phyloP scores from a whole-genome alignment of 371 early-diverging fungal species.

The Mortierella sp. region DNA sequence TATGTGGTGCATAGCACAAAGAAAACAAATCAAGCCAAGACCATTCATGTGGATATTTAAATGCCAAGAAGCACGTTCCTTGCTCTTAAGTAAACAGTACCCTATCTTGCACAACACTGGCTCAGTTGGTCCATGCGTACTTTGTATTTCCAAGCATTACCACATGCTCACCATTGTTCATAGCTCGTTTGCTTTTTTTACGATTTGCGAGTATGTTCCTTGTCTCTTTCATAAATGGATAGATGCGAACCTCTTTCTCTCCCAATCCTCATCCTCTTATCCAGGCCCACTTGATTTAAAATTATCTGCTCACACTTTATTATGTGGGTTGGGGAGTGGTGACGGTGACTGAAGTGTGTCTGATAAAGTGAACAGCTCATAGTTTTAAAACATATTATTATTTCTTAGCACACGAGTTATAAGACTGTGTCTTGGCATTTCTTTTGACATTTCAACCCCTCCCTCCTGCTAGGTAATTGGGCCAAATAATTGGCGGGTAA shows the following conservation, averaged over 20 bases:
- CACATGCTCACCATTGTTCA: not conserved
- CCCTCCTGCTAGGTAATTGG: not conserved
- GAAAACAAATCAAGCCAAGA: constrained; percentile 1
- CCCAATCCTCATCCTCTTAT: not conserved
- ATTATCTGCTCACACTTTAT: not conserved
- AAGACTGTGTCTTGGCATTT: constrained; percentile 32
- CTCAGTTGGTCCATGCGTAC: constrained; percentile 24
- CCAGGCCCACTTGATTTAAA: not conserved
- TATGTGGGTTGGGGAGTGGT: not conserved
- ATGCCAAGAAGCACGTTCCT: constrained; percentile 33
- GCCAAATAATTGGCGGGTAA: not conserved
- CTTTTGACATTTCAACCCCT: not conserved
- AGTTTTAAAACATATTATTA: not conserved
- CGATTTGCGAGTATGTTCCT: not conserved
- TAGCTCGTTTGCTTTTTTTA: not conserved
- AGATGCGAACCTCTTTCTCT: not conserved
- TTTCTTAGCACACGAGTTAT: not conserved
- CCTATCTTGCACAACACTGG: not conserved
- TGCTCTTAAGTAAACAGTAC: constrained; percentile 7
- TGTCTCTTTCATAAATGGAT: not conserved
- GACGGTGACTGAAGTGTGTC: not conserved
- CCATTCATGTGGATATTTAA: not conserved
- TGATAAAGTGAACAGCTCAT: constrained; percentile 36
- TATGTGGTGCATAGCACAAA: not conserved
- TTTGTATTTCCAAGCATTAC: not conserved